Percentiles rank a stretch among this genome's conserved stretches.
phyloP scores from a whole-genome alignment of 352 stramenopile species.

The Phytopythium oedochilum region DNA sequence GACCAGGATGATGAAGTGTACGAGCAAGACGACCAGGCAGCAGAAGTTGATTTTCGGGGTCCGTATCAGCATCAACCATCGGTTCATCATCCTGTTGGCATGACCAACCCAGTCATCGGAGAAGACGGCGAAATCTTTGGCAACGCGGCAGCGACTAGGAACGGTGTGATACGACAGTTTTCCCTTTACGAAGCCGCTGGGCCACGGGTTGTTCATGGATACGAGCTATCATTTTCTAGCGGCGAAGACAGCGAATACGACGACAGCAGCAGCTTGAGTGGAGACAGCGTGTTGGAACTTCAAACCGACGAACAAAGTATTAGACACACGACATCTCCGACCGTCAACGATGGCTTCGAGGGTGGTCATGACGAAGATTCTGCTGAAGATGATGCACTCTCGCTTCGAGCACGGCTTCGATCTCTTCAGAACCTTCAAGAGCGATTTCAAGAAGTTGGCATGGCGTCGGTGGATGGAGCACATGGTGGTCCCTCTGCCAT shows the following conservation, averaged over 20 bases:
- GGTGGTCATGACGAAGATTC: background rate
- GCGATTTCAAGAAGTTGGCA: background rate
- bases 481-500: background rate
- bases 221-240: conserved; percentile 2
- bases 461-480: background rate
- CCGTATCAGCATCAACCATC: background rate
- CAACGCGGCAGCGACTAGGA: too few species aligned
- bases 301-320: conserved; percentile 12
- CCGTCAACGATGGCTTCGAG: background rate
- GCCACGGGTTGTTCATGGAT: background rate
- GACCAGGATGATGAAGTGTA: background rate
- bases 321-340: background rate
- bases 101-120: background rate
- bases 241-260: conserved; percentile 7
- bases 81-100: background rate
- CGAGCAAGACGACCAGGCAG: background rate
- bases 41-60: background rate
- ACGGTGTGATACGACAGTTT: background rate
- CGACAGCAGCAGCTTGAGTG: conserved; percentile 21
- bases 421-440: background rate
- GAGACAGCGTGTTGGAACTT: conserved; percentile 19
- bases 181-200: background rate
- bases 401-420: background rate
- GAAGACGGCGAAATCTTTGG: conserved; percentile 10
- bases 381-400: background rate